Evolutionary conservation across 768 basidiomycete species (phyloP).

Genomic region (Phanerodontia chrysosporium): DNA sequence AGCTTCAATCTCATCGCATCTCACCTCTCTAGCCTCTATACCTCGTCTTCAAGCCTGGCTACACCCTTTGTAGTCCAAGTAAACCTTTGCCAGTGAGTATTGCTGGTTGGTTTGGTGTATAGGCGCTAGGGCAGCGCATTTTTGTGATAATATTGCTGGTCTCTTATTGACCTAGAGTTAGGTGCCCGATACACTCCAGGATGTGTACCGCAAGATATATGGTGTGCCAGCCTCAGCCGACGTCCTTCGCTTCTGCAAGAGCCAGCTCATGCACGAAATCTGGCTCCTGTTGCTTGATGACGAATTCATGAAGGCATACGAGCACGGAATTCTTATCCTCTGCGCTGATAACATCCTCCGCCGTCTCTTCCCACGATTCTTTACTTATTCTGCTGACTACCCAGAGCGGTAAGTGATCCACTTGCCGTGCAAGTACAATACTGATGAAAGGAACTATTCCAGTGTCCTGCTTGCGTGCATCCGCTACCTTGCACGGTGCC

Average conservation of each 20-base stretch:
- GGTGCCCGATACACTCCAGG: too few relatives aligned
- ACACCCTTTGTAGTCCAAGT: too few relatives aligned
- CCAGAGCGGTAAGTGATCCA: constrained; percentile 29
- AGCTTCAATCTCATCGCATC: too few relatives aligned
- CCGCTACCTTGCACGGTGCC: constrained; percentile 34
- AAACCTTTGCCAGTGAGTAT: too few relatives aligned
- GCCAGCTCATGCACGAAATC: constrained; percentile 28
- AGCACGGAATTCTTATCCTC: constrained; percentile 23
- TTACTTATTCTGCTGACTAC: constrained; percentile 31
- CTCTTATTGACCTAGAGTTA: too few relatives aligned
- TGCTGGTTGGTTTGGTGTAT: too few relatives aligned
- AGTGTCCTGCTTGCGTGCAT: constrained; percentile 36
- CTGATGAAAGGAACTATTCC: neutral
- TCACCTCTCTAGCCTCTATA: too few relatives aligned
- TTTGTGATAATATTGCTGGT: too few relatives aligned
- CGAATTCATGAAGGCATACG: constrained; percentile 23
- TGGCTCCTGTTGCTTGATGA: constrained; percentile 22
- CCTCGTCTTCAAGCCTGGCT: too few relatives aligned
- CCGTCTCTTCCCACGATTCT: constrained; percentile 22
- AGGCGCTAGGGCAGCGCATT: too few relatives aligned
- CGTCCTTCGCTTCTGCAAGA: constrained; percentile 27
- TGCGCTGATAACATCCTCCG: constrained; percentile 24
- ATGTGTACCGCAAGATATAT: too few relatives aligned
- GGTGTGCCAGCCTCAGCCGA: too few relatives aligned
- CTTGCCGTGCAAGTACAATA: neutral